Conservation (phyloP, 192 early-diverging fungal genomes). For the Backusella psychrophila region DNA sequence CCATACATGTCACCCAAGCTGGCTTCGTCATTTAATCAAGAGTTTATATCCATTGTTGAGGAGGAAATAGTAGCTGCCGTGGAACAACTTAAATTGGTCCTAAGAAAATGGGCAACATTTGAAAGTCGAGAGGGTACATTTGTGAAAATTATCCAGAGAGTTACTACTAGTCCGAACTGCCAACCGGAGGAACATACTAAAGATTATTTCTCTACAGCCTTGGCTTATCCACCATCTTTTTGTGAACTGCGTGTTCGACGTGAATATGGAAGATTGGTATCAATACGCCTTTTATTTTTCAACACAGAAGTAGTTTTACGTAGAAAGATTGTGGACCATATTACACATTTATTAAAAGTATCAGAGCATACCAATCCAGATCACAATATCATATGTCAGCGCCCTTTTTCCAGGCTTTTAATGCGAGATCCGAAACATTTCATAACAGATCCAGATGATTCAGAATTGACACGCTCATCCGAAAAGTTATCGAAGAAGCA, state of each 20-base stretch:
- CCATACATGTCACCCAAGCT: constrained; percentile 31
- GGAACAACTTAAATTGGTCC: background rate
- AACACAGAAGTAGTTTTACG: constrained; percentile 19
- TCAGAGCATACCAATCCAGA: background rate
- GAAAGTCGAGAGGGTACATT: constrained; percentile 26
- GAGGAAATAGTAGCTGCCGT: constrained; percentile 7
- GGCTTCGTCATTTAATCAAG: constrained; percentile 19
- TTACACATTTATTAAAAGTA: background rate
- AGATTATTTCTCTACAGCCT: constrained; percentile 11
- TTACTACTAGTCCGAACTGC: background rate
- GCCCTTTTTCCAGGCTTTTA: constrained; percentile 42
- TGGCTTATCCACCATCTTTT: constrained; percentile 21
- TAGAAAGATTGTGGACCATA: background rate
- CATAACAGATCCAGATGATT: background rate
- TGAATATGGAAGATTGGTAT: constrained; percentile 33
- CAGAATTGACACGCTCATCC: background rate
- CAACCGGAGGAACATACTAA: background rate
- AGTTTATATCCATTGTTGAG: constrained; percentile 22
- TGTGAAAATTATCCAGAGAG: constrained; percentile 27
- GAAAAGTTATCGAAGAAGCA: background rate
- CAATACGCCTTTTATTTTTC: constrained; percentile 26
- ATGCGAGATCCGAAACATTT: constrained; percentile 43
- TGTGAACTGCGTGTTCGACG: constrained; percentile 31
- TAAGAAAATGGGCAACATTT: constrained; percentile 25
- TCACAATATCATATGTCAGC: constrained; percentile 30